Conservation (phyloP, 495 filamentous ascomycete species). For the Melanomma pulvis-pyrius region DNA sequence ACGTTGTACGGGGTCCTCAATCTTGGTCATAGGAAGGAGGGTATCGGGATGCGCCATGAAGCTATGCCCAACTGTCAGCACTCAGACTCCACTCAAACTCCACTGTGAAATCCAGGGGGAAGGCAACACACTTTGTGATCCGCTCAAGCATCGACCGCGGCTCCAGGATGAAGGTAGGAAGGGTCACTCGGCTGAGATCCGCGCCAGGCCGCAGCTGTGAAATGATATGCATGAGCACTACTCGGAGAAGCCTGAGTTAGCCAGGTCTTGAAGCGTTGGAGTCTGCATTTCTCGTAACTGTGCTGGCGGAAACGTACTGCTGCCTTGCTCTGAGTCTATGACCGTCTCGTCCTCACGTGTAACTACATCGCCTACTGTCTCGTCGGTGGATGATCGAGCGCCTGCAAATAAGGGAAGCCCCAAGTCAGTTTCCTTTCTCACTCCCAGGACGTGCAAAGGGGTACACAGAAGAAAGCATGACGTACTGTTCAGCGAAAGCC, state of each 20-base stretch:
- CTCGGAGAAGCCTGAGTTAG: conserved; percentile 12
- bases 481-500: conserved; percentile 39
- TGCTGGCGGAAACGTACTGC: conserved; percentile 52
- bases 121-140: conserved; percentile 80
- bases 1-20: conserved; percentile 87
- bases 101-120: background rate
- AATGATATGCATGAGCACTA: conserved; percentile 93
- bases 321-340: conserved; percentile 76
- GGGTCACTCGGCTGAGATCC: conserved; percentile 88
- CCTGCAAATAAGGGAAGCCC: conserved; percentile 42
- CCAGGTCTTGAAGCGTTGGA: background rate
- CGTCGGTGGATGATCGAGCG: conserved; percentile 60
- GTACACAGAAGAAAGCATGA: conserved; percentile 2
- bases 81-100: background rate
- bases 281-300: background rate
- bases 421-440: background rate
- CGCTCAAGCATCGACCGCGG: conserved; percentile 96
- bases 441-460: background rate
- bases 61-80: conserved; percentile 51
- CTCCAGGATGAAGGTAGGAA: conserved; percentile 98
- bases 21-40: conserved; percentile 79
- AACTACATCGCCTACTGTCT: conserved; percentile 45
- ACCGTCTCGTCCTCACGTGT: conserved; percentile 74
- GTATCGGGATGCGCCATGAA: conserved; percentile 99
- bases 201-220: conserved; percentile 94